A percentile compares a stretch with the other conserved stretches of the same genome.
Evolutionary conservation across 331 rosid species (phyloP).

Genomic region (Stylosanthes scabra): DNA sequence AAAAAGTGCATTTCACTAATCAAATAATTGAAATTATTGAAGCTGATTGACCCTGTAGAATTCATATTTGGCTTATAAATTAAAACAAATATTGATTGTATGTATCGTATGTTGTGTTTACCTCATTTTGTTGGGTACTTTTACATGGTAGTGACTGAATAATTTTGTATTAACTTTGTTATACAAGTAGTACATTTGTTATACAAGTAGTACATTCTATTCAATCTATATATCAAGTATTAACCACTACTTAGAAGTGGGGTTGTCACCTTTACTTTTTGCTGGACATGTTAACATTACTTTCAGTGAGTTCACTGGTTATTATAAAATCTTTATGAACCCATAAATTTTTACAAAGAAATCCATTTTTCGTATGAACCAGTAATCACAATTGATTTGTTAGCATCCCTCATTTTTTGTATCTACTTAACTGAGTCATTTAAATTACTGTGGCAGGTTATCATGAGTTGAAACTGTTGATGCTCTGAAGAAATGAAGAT

Average conservation of each 20-base stretch:
- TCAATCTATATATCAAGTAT: not conserved
- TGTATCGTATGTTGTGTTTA: too few species aligned
- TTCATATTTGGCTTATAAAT: conserved; percentile 32
- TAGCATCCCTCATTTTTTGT: not conserved
- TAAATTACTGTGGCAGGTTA: conserved; percentile 30
- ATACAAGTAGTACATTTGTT: too few species aligned
- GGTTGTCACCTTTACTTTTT: not conserved
- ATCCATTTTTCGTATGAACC: not conserved
- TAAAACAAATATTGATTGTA: too few species aligned
- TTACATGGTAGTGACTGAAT: not conserved
- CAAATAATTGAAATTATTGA: conserved; percentile 4
- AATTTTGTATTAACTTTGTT: not conserved
- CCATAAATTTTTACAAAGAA: too few species aligned
- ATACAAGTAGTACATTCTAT: not conserved
- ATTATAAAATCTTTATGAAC: not conserved
- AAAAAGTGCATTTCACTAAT: not conserved
- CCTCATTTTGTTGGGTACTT: not conserved
- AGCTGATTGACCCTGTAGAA: conserved; percentile 23
- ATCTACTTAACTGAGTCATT: conserved; percentile 5
- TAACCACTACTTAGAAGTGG: not conserved
- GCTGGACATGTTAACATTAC: not conserved
- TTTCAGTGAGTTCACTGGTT: not conserved
- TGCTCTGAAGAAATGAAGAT: conserved; percentile 40
- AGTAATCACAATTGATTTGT: not conserved
- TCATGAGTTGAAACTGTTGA: not conserved